A percentile compares a stretch with the other conserved stretches of the same genome.
phyloP scores from a whole-genome alignment of 805 yeast genomes.

The Cyberlindnera americana region DNA sequence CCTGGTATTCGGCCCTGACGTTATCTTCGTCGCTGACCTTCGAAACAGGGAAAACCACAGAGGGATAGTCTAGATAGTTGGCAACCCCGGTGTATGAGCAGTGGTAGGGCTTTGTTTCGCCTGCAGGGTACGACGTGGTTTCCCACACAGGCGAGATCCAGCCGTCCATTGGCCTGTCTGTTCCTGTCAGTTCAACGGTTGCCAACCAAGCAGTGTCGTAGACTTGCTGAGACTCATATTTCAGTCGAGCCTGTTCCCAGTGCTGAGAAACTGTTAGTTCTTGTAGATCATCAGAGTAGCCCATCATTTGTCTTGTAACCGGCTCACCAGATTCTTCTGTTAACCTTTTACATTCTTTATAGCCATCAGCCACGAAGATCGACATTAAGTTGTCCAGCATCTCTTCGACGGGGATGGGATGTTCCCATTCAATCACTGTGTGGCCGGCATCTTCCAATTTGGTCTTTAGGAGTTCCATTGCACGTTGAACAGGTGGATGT shows the following conservation, averaged over 20 bases:
- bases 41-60: conserved; percentile 43
- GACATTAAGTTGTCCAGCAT: conserved; percentile 4
- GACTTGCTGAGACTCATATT: conserved; percentile 33
- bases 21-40: conserved; percentile 32
- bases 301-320: conserved; percentile 24
- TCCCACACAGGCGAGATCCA: conserved; percentile 46
- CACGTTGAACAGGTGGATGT: conserved; percentile 49
- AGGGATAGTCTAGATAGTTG: conserved; percentile 40
- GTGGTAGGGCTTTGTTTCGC: conserved; percentile 35
- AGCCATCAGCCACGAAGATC: conserved; percentile 12
- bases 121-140: conserved; percentile 37
- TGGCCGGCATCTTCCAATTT: conserved; percentile 36
- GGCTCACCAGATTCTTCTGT: conserved; percentile 12
- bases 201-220: conserved; percentile 37
- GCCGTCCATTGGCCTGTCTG: conserved; percentile 43
- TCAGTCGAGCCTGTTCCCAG: conserved; percentile 38
- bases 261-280: conserved; percentile 29
- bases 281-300: conserved; percentile 14
- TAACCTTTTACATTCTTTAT: conserved; percentile 1
- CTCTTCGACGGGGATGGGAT: conserved; percentile 7
- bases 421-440: conserved; percentile 34
- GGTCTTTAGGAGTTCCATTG: conserved; percentile 31
- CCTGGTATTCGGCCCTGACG: conserved; percentile 29
- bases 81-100: conserved; percentile 41
- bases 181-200: conserved; percentile 33